A percentile compares a stretch with the other conserved stretches of the same genome.
phyloP scores from a whole-genome alignment of 345 rosid genomes.

The Stellera chamaejasme region DNA sequence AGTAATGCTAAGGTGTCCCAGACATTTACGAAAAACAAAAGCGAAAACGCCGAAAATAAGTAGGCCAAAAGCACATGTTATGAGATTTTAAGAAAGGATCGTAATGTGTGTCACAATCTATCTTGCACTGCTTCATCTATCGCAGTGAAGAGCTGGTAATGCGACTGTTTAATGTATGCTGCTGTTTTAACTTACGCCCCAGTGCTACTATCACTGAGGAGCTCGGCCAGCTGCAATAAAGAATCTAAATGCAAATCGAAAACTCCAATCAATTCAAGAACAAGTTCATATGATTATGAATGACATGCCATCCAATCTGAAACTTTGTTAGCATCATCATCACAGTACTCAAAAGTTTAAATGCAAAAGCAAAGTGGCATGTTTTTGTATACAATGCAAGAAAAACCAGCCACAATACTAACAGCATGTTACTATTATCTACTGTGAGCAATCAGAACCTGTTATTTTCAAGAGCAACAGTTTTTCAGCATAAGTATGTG shows the following conservation, averaged over 20 bases:
- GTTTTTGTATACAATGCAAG: neutral
- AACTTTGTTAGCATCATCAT: neutral
- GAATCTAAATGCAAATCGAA: conserved; percentile 7
- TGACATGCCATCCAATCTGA: neutral
- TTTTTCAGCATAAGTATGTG: neutral
- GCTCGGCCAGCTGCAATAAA: conserved; percentile 84
- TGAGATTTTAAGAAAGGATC: neutral
- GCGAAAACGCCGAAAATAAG: too few relatives aligned
- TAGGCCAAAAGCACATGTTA: too few relatives aligned
- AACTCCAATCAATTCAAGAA: neutral
- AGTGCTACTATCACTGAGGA: conserved; percentile 69
- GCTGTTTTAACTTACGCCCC: conserved; percentile 74
- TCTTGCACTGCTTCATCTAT: conserved; percentile 49
- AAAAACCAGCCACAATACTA: neutral
- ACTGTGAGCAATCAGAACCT: too few relatives aligned
- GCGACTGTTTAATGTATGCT: conserved; percentile 47
- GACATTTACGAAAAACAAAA: too few relatives aligned
- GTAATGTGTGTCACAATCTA: conserved; percentile 42
- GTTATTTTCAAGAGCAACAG: neutral
- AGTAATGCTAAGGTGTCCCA: too few relatives aligned
- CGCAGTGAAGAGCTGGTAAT: conserved; percentile 68
- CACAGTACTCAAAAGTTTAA: too few relatives aligned
- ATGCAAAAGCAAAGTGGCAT: too few relatives aligned
- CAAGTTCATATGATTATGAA: conserved; percentile 3
- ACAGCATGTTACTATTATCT: neutral